Percentiles rank a stretch among this genome's conserved stretches.
phyloP scores from a whole-genome alignment of 2,329 filamentous ascomycete species.

The Pezicula neosporulosa region DNA sequence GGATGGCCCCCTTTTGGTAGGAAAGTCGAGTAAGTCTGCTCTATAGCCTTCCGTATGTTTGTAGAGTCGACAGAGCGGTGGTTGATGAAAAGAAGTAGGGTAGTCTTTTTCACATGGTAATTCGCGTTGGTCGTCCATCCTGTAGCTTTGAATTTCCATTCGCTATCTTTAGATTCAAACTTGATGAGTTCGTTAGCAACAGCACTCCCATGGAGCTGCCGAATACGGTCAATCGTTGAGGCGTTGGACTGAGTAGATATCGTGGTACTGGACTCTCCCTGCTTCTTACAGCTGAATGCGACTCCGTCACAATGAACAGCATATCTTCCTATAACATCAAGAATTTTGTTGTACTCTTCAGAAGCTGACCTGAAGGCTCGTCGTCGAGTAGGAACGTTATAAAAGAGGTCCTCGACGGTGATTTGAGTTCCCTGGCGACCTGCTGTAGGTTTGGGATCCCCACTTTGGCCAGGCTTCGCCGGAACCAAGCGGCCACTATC shows the following conservation, averaged over 20 bases:
- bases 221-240: conserved; percentile 75
- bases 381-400: conserved; percentile 86
- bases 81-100: conserved; percentile 90
- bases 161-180: conserved; percentile 67
- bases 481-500: conserved; percentile 77
- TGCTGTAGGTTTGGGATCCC: conserved; percentile 83
- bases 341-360: conserved; percentile 97
- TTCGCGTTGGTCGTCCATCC: conserved; percentile 91
- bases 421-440: conserved; percentile 91
- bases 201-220: conserved; percentile 79
- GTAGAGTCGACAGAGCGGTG: conserved; percentile 90
- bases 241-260: conserved; percentile 76
- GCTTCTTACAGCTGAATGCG: conserved; percentile 94
- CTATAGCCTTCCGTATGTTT: conserved; percentile 82
- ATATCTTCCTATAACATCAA: conserved; percentile 91
- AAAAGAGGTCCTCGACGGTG: conserved; percentile 94
- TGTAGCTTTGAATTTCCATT: conserved; percentile 79
- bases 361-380: conserved; percentile 86
- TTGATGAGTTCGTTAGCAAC: conserved; percentile 87
- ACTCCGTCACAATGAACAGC: conserved; percentile 90
- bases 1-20: conserved; percentile 92
- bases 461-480: conserved; percentile 80
- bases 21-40: conserved; percentile 84
- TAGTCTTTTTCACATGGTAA: conserved; percentile 87
- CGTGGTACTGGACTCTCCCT: conserved; percentile 80